Evolutionary conservation across 1,284 basidiomycete genomes (phyloP).

Genomic region (Ganoderma meredithae): DNA sequence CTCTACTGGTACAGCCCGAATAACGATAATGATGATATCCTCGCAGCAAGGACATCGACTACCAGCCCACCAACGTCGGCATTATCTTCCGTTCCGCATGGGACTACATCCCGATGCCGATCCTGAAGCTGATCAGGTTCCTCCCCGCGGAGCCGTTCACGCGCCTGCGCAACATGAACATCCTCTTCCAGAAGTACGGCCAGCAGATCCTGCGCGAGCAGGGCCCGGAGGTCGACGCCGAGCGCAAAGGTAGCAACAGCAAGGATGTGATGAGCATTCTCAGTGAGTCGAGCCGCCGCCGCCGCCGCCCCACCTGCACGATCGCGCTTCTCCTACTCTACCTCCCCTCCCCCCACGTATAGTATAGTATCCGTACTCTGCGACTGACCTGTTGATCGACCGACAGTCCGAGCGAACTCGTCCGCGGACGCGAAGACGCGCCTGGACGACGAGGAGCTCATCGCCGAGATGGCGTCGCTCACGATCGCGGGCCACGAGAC

Average conservation of each 20-base stretch:
- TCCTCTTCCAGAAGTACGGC: constrained; percentile 32
- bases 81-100: constrained; percentile 35
- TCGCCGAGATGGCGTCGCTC: constrained; percentile 58
- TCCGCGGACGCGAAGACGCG: constrained; percentile 50
- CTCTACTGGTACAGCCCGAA: background rate
- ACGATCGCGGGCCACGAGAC: constrained; percentile 39
- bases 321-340: no score
- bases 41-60: constrained; percentile 26
- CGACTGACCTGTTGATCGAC: no score
- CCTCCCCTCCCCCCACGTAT: no score
- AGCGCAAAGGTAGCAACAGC: constrained; percentile 20
- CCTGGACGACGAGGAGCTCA: constrained; percentile 54
- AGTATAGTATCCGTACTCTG: no score
- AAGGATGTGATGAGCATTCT: constrained; percentile 52
- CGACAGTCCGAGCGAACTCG: constrained; percentile 59
- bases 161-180: constrained; percentile 35
- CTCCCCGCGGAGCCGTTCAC: constrained; percentile 37
- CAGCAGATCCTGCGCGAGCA: constrained; percentile 32
- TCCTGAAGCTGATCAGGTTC: constrained; percentile 37
- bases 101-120: constrained; percentile 34
- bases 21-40: background rate
- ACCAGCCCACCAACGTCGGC: constrained; percentile 31
- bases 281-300: no score
- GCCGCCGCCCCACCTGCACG: no score
- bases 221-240: constrained; percentile 9